Base-by-base conservation (phyloP, 1,139 yeast species). In the Suhomyces ambrosiae region DNA sequence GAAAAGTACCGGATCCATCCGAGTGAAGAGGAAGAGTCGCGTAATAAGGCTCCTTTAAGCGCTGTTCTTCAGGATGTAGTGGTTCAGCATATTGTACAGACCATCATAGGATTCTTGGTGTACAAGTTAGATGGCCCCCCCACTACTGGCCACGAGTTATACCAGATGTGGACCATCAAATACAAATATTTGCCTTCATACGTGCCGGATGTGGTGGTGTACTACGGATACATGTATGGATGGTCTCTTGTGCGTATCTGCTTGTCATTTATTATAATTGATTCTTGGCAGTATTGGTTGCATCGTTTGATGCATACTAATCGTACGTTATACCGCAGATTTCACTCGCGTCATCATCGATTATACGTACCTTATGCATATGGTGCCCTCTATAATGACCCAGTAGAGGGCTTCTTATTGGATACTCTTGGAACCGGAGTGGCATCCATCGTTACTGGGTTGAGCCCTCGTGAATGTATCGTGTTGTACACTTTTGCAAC, bases 281-380 rank as follows among this genome's bases (percentile, higher is more conserved):
- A 92, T 61, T 74, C 95, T 5, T 92, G 98, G 98, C 98, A 92
- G 65, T 89, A 86, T 63, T 80, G 82, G 73, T 71, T 89, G 46
- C 98, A 92, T 60, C 76, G 96, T 47, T 59, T 75, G 48, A 90
- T 92, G 97, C 98, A 92, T 59, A 58, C 74, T 57, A 87, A 86
- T 72, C 82, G 81, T 57, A 67, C 72, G 42, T 67, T 90, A 36
- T 92, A 92, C 73, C 76, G 76, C 45, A 71, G 80, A 42, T 86
- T 88, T 70, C 98, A 92, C 62, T 87, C 97, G 3, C 83, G 95
- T 50, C 98, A 92, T 63, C 98, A 92, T 63, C 71, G 94, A 37
- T 72, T 92, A 35, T 90, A 92, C 55, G 97, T 92, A 21, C 98
- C 98, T 8, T 92, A 88, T 62, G 97, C 98, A 1, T 90, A 77